These are phyloP conservation scores for Crucibulum laeve DNA, from an alignment of 768 basidiomycete species.

Conservation along the genomic window DNA sequence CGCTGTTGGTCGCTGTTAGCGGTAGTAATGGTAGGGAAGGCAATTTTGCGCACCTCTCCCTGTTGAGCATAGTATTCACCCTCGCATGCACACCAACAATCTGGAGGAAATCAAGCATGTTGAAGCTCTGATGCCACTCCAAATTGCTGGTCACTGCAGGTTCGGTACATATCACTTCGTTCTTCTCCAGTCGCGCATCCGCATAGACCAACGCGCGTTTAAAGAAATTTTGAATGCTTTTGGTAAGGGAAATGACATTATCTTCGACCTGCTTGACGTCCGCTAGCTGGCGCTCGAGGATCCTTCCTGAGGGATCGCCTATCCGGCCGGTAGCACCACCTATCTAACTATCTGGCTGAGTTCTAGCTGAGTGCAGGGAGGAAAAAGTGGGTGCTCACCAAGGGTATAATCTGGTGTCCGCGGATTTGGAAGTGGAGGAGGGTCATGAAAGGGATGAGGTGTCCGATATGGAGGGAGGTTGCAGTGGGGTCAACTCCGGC, in stretches of 20 bases:
- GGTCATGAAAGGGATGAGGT: constrained; percentile 83
- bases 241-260: constrained; percentile 64
- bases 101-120: constrained; percentile 80
- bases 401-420: constrained; percentile 80
- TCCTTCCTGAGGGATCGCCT: constrained; percentile 92
- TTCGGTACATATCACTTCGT: constrained; percentile 13
- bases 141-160: constrained; percentile 43
- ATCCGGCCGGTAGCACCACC: constrained; percentile 96
- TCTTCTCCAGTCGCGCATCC: constrained; percentile 20
- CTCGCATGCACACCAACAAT: constrained; percentile 75
- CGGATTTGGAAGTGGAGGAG: constrained; percentile 82
- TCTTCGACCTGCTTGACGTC: constrained; percentile 50
- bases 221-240: constrained; percentile 73
- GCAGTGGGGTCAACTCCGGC: constrained; percentile 94
- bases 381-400: constrained; percentile 52
- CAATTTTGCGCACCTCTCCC: constrained; percentile 67
- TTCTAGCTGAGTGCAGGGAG: background rate
- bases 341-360: constrained; percentile 48
- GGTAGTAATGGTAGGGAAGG: background rate
- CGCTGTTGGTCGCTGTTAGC: constrained; percentile 39
- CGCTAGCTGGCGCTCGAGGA: constrained; percentile 73
- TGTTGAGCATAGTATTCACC: constrained; percentile 84
- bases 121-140: constrained; percentile 73
- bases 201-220: constrained; percentile 60
- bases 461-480: constrained; percentile 85